Base-by-base conservation (phyloP, 1,284 basidiomycete species). In the Amylostereum areolatum region DNA sequence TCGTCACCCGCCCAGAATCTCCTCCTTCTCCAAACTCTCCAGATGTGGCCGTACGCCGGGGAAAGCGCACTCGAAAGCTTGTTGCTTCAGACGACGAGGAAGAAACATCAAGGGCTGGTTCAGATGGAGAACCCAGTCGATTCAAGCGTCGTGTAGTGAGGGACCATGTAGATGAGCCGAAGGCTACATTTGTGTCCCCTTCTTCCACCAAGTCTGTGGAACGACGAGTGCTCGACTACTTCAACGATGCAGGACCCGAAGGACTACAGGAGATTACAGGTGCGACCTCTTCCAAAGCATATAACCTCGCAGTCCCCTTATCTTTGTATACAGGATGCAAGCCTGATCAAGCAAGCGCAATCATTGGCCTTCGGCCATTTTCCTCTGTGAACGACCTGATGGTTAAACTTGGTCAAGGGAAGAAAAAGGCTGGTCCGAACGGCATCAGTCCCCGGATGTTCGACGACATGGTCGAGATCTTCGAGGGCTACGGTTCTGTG, bases 391-490 rank as follows among this genome's bases (percentile, higher is more conserved):
- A 88, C 34, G 91, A 96, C 54, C 72, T 97, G 45, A 84, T 82
- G 43, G 66, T 66, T 49, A 94, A 90, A 64, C 78, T 97, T 9
- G 80, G 81, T 46, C 90, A 93, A 66, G 83, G 81, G 12, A 84
- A 77, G 69, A 92, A 92, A 68, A 94, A 93, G 60, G 78, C 82
- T 3, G 82, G 83, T 1, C 80, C 84, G 10, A 74, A 72, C 5
- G 95, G 95, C 18, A 87, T 99, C 56, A 94, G 92, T 51, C 80
- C 88, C 51, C 84, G 88, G 51, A 77, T 99, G 62, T 93, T 98
- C 63, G 89, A 95, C 59, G 91, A 96, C 56, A 95, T 91, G 63
- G 81, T 83, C 47, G 80, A 85, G 46, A 89, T 98, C 57, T 89
- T 97, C 68, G 77, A 85, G 55, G 93, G 93, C 2, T 99, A 97